Conservation (phyloP, 1,284 basidiomycete genomes). For the Sphaerobolus stellatus region DNA sequence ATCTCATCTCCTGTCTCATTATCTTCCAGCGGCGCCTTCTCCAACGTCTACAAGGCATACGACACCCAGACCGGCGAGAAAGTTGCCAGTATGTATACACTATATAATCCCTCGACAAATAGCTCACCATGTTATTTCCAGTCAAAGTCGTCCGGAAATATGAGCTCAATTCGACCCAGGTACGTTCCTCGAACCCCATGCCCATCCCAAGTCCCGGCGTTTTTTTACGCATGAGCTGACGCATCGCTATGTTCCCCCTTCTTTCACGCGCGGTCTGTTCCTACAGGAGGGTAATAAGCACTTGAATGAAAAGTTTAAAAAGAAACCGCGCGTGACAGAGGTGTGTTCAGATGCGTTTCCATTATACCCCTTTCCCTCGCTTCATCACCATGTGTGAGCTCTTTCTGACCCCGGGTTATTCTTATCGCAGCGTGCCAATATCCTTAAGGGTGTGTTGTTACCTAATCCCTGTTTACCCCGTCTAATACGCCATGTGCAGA, state of each 20-base stretch:
- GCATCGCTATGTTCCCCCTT: slow-evolving; percentile 10
- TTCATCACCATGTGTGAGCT: slow-evolving; percentile 21
- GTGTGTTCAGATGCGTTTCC: slow-evolving; percentile 49
- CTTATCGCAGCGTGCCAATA: slow-evolving; percentile 84
- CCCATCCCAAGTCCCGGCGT: slow-evolving; percentile 19
- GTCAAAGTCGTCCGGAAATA: slow-evolving; percentile 98
- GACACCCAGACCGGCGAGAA: slow-evolving; percentile 77
- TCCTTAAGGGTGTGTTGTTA: slow-evolving; percentile 77
- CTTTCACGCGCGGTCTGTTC: slow-evolving; percentile 20
- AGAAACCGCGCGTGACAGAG: slow-evolving; percentile 95
- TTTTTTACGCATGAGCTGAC: slow-evolving; percentile 15
- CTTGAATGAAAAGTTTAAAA: slow-evolving; percentile 90
- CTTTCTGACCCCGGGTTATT: slow-evolving; percentile 17
- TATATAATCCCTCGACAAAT: slow-evolving; percentile 2
- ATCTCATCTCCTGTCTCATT: slow-evolving; percentile 17
- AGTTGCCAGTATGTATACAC: slow-evolving; percentile 70
- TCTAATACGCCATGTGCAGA: slow-evolving; percentile 48
- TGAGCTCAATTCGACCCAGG: slow-evolving; percentile 93
- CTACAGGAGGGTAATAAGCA: slow-evolving; percentile 86
- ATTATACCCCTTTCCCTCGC: slow-evolving; percentile 22
- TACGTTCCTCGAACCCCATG: slow-evolving; percentile 50
- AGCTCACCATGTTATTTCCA: slow-evolving; percentile 28
- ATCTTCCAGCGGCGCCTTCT: slow-evolving; percentile 84
- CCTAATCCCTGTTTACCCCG: background rate
- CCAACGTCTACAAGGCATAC: slow-evolving; percentile 94